Evolutionary conservation across 441 rosid genomes (phyloP), one percentile per base, ranked within the genome.

Genomic region (Pelargonium myrrhifolium): DNA sequence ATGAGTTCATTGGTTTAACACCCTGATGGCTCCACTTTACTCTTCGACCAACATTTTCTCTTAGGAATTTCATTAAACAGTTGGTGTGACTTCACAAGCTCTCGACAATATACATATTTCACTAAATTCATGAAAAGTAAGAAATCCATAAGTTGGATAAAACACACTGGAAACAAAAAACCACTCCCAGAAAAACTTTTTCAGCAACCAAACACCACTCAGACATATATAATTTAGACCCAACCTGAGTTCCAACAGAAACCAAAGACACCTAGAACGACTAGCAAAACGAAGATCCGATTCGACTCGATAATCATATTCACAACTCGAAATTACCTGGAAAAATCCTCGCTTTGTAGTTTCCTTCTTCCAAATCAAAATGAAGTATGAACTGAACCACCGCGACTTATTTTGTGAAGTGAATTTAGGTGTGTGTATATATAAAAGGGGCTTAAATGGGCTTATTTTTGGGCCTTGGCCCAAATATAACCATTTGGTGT

Each of bases 1-100:
- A n/a, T n/a, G n/a, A n/a, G n/a, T n/a, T n/a, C n/a, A n/a, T n/a
- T n/a, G n/a, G n/a, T n/a, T n/a, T n/a, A n/a, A n/a, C n/a, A 28
- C 31, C 1, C 31, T 28, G 31, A 28, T 28, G 31, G 31, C 31
- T 28, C 3, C 31, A 28, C 31, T 55, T 21, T 55, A 55, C 60
- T 55, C 26, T 55, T 55, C 60, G 60, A 55, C 60, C 59, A 53
- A 55, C 60, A 55, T 17, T 53, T 53, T 53, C 22, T 17, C 18
- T 53, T 53, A 28, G 31, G 31, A 28, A 28, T 28, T 28, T 28
- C 3, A 28, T 28, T 4, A 28, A 28, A 28, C 31, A 28, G 31
- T 28, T 28, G 31, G 31, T 28, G 31, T 28, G 31, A 28, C 31
- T 28, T 28, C 4, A 28, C 31, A 28, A 2, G 31, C 3, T 28